Evolutionary conservation across 768 basidiomycete genomes (phyloP), one percentile per base, ranked within the genome.

Genomic region (Boletellus ananiceps): DNA sequence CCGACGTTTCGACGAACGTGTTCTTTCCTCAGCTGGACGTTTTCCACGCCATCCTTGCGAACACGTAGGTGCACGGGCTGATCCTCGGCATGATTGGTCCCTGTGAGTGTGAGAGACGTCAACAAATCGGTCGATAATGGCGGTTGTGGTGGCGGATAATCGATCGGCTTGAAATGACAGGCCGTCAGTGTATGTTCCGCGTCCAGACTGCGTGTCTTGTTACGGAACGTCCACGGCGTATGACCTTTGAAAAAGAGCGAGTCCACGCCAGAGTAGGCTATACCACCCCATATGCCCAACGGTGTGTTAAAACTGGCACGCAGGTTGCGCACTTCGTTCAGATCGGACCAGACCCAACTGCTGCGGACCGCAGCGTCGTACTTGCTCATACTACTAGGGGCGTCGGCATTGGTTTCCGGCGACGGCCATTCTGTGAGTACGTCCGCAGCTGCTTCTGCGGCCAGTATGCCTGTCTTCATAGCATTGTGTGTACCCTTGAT

Each of bases 401-500:
- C 39, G 18, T 23, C 18, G 15, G 31, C 11, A 8, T 39, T 53
- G 4, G 46, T 25, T 13, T 27, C 45, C 8, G 50, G 7, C 6
- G 50, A 46, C 6, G 46, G 55, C 54, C 67, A 52, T 19, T 57
- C 58, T 51, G 67, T 47, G 43, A 95, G 69, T 4, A 78, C 78
- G 5, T 82, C 76, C 57, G 76, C 93, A 0, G 90, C 90, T 0
- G 88, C 78, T 65, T 99, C 94, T 1, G 92, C 95, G 25, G 93
- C 95, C 16, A 98, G 75, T 87, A 97, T 97, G 25, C 96, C 96
- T 33, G 87, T 91, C 77, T 98, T 94, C 96, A 99, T 98, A 3
- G 95, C 93, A 51, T 94, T 98, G 65, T 98, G 96, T 0, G 94
- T 95, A 13, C 95, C 95, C 65, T 98, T 98, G 70, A 99, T 98